Conservation (phyloP, 2,329 filamentous ascomycete species). For the Colletotrichum endophyticum region DNA sequence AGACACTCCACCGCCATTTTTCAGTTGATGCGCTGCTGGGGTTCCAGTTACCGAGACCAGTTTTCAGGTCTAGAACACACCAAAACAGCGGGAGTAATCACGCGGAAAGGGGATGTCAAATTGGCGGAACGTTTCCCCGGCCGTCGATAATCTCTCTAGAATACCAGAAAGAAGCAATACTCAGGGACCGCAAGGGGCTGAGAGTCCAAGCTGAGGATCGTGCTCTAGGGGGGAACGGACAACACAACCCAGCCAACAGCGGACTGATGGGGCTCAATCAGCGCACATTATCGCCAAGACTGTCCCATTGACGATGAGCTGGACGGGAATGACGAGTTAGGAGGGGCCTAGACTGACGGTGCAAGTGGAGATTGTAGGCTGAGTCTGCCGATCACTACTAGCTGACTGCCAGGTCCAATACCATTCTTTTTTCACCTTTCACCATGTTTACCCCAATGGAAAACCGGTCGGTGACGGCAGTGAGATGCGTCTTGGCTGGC, state of each 20-base stretch:
- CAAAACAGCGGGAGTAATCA: not conserved
- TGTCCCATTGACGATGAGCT: not conserved
- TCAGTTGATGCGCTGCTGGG: not conserved
- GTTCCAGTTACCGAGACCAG: not conserved
- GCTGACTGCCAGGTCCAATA: not conserved
- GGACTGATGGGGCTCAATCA: not conserved
- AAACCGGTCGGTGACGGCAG: not conserved
- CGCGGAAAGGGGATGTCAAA: not conserved
- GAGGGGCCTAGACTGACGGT: not conserved
- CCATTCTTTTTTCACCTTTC: not conserved
- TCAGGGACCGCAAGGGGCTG: not conserved
- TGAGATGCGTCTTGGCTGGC: not conserved
- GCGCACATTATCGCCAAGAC: not conserved
- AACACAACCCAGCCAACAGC: not conserved
- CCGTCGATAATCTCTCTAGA: not conserved
- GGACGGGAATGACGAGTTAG: not conserved
- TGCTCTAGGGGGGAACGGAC: not conserved
- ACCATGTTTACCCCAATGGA: not conserved
- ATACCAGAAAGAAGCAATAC: not conserved
- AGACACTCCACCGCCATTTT: not conserved
- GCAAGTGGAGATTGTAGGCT: slow-evolving; percentile 7
- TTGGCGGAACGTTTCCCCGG: not conserved
- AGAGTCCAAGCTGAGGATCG: not conserved
- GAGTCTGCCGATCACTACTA: slow-evolving; percentile 2
- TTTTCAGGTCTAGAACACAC: not conserved